These are phyloP conservation scores for Cryptococcus sp. DNA, from an alignment of 1,284 basidiomycete species.

Conservation along the genomic window DNA sequence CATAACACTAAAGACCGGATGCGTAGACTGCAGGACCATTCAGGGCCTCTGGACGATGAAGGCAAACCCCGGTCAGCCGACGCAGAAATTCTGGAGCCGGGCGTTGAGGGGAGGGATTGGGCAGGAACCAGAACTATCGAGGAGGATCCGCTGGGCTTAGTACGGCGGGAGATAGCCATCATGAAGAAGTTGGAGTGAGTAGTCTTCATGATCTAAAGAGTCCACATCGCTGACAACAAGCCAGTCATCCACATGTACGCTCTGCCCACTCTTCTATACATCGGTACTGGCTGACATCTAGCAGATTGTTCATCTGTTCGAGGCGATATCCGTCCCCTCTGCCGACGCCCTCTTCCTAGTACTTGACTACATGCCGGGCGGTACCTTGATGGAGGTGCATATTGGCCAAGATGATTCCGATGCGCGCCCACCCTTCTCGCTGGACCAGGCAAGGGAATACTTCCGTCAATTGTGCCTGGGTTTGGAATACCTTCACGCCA, in stretches of 20 bases:
- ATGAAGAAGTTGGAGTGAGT: slow-evolving; percentile 57
- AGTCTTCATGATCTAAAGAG: no score
- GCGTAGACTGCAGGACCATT: neutral
- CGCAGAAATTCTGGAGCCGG: neutral
- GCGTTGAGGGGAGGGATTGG: slow-evolving; percentile 9
- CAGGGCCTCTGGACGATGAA: neutral
- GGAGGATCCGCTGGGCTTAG: slow-evolving; percentile 51
- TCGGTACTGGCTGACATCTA: slow-evolving; percentile 33
- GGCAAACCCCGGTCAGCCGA: neutral
- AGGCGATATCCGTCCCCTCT: slow-evolving; percentile 60
- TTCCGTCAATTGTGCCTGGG: slow-evolving; percentile 60
- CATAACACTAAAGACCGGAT: slow-evolving; percentile 16
- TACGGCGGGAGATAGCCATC: slow-evolving; percentile 53
- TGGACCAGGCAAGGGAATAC: slow-evolving; percentile 50
- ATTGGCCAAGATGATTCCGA: slow-evolving; percentile 46
- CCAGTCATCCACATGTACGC: slow-evolving; percentile 52
- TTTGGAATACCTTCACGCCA: slow-evolving; percentile 59
- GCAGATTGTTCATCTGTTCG: slow-evolving; percentile 59
- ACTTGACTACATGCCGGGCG: slow-evolving; percentile 58
- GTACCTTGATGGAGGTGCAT: slow-evolving; percentile 57
- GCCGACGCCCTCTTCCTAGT: slow-evolving; percentile 60
- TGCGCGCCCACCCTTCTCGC: slow-evolving; percentile 39
- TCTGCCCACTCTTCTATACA: neutral
- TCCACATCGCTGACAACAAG: slow-evolving; percentile 11
- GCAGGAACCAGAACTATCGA: slow-evolving; percentile 14